These are phyloP conservation scores for Phytopythium helicoides DNA, from an alignment of 352 stramenopile species.

Conservation along the genomic window DNA sequence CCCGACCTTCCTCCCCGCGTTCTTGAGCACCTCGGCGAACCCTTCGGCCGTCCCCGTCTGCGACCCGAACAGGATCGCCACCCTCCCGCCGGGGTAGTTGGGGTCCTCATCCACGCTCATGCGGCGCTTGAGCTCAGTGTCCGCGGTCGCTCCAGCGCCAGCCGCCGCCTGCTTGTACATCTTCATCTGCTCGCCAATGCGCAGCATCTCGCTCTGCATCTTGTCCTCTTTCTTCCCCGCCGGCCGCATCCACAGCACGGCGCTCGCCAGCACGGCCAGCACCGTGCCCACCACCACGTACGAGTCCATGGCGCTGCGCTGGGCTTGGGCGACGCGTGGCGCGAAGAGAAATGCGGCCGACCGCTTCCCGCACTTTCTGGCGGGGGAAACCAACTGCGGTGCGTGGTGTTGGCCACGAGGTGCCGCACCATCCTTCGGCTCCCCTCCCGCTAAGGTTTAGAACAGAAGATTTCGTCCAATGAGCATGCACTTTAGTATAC, in stretches of 20 bases:
- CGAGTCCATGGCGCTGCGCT: conserved; percentile 36
- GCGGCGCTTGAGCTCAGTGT: neutral
- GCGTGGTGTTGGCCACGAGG: no score
- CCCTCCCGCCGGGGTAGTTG: conserved; percentile 52
- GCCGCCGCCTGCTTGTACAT: conserved; percentile 69
- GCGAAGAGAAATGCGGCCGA: conserved; percentile 5
- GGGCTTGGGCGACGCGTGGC: neutral
- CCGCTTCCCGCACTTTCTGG: conserved; percentile 1
- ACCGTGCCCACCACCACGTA: conserved; percentile 70
- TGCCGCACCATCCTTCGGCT: no score
- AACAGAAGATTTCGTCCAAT: no score
- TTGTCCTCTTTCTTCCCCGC: conserved; percentile 58
- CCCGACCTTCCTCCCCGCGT: conserved; percentile 85
- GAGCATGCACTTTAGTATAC: no score
- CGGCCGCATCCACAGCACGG: conserved; percentile 58
- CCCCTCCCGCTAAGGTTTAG: no score
- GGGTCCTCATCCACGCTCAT: conserved; percentile 31
- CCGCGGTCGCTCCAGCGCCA: conserved; percentile 8
- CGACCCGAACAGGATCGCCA: conserved; percentile 96
- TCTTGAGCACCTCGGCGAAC: conserved; percentile 94
- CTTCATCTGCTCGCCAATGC: conserved; percentile 78
- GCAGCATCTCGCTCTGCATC: conserved; percentile 63
- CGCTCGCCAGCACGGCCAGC: conserved; percentile 59
- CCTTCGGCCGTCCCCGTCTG: conserved; percentile 98
- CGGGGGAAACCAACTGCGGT: no score